Percentiles rank a stretch among this genome's conserved stretches.
These are phyloP conservation scores for Achaetomium macrosporum DNA, from an alignment of 2,329 filamentous ascomycete species.

Conservation along the genomic window DNA sequence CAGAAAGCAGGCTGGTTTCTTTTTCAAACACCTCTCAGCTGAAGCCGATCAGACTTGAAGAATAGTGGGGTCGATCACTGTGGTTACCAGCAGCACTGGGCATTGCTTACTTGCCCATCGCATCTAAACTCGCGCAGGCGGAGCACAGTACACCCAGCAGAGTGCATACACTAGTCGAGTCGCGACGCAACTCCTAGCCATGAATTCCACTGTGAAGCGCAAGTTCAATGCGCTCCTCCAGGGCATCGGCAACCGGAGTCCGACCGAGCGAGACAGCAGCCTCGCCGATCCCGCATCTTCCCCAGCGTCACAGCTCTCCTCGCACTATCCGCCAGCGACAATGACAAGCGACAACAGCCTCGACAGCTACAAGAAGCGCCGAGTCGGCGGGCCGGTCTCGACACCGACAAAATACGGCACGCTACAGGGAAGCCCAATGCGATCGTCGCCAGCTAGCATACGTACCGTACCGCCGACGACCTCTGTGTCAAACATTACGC, in stretches of 20 bases:
- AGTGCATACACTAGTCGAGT: neutral
- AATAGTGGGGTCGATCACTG: too few relatives aligned
- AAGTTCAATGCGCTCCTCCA: slow-evolving; percentile 76
- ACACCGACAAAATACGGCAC: slow-evolving; percentile 31
- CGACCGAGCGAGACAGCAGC: slow-evolving; percentile 33
- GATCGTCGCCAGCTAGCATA: slow-evolving; percentile 19
- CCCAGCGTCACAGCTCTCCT: slow-evolving; percentile 22
- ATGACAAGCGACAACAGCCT: slow-evolving; percentile 33
- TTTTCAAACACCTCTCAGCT: too few relatives aligned
- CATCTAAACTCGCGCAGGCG: neutral
- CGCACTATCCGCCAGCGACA: slow-evolving; percentile 17
- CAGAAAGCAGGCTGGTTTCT: too few relatives aligned
- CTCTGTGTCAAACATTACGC: slow-evolving; percentile 37
- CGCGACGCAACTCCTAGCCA: slow-evolving; percentile 27
- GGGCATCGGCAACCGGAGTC: slow-evolving; percentile 49
- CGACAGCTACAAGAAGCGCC: slow-evolving; percentile 46
- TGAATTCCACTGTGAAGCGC: slow-evolving; percentile 69
- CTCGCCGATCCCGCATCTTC: slow-evolving; percentile 18
- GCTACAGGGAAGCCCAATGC: slow-evolving; percentile 10
- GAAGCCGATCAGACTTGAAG: too few relatives aligned
- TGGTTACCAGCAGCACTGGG: too few relatives aligned
- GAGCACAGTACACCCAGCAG: neutral
- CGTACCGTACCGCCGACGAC: slow-evolving; percentile 27
- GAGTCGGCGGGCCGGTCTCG: slow-evolving; percentile 40
- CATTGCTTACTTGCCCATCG: neutral